Conservation (phyloP, 306 rosid species). For the Dryas drummondii region DNA sequence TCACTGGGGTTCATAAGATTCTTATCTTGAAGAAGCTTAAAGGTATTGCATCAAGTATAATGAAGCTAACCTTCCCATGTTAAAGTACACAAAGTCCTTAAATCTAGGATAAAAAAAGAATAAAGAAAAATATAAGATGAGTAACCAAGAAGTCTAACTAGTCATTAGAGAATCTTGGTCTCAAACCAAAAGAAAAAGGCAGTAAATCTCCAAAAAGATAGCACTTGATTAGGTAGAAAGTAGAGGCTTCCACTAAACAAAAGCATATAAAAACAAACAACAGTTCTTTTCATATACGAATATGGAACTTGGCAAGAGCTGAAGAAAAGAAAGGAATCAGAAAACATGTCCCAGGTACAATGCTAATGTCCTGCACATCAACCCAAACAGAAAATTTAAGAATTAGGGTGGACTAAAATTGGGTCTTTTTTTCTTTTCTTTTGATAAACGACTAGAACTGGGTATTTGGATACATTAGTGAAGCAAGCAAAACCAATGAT, state of each 20-base stretch:
- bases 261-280: slow-evolving; percentile 39
- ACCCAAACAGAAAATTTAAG: slow-evolving; percentile 22
- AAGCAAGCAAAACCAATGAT: slow-evolving; percentile 20
- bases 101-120: slow-evolving; percentile 12
- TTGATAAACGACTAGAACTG: slow-evolving; percentile 17
- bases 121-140: slow-evolving; percentile 24
- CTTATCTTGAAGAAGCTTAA: slow-evolving; percentile 23
- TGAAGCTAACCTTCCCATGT: slow-evolving; percentile 11
- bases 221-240: slow-evolving; percentile 37
- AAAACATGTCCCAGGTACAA: slow-evolving; percentile 38
- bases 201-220: slow-evolving; percentile 28
- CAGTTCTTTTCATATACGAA: slow-evolving; percentile 22
- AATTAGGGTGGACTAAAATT: slow-evolving; percentile 25
- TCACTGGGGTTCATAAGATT: not conserved
- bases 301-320: slow-evolving; percentile 20
- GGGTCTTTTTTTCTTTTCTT: not conserved
- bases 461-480: slow-evolving; percentile 3
- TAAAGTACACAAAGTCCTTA: slow-evolving; percentile 18
- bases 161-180: slow-evolving; percentile 4
- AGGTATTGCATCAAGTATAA: slow-evolving; percentile 5
- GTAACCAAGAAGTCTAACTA: slow-evolving; percentile 30
- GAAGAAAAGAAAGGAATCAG: slow-evolving; percentile 41
- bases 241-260: slow-evolving; percentile 62
- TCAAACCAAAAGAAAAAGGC: slow-evolving; percentile 23
- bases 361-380: slow-evolving; percentile 35